phyloP scores from a whole-genome alignment of 1,284 basidiomycete species.

The Blastosporella zonata region DNA sequence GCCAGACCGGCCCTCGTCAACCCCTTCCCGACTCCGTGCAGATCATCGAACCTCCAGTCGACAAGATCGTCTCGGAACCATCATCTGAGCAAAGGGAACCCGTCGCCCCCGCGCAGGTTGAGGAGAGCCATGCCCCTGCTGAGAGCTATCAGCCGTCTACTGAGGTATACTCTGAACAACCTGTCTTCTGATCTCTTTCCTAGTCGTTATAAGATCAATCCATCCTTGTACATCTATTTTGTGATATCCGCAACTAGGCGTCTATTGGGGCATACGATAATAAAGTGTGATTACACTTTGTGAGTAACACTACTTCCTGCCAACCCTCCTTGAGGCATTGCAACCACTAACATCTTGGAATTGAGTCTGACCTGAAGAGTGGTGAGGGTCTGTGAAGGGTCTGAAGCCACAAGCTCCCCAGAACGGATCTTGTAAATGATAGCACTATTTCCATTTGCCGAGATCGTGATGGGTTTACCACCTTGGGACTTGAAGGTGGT shows the following conservation, averaged over 20 bases:
- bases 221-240: constrained; percentile 1
- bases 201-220: constrained; percentile 15
- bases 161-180: constrained; percentile 37
- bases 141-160: constrained; percentile 41
- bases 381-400: constrained; percentile 44
- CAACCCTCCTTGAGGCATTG: constrained; percentile 30
- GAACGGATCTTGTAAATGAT: constrained; percentile 42
- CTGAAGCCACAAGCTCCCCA: constrained; percentile 48
- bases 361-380: constrained; percentile 22
- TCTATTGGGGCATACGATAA: no score
- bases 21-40: constrained; percentile 96
- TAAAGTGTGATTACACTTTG: background rate
- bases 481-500: constrained; percentile 26
- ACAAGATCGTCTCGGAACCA: constrained; percentile 78
- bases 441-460: constrained; percentile 37
- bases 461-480: constrained; percentile 35
- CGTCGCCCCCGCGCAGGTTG: constrained; percentile 46
- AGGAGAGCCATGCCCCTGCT: constrained; percentile 45
- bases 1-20: constrained; percentile 85
- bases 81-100: constrained; percentile 79
- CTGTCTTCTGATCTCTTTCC: constrained; percentile 45
- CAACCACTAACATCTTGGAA: constrained; percentile 22
- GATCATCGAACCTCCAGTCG: constrained; percentile 81
- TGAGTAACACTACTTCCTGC: constrained; percentile 42
- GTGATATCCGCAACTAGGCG: constrained; percentile 8